These are phyloP conservation scores for Trichoderma sp. DNA, from an alignment of 2,329 filamentous ascomycete genomes.

Conservation along the genomic window DNA sequence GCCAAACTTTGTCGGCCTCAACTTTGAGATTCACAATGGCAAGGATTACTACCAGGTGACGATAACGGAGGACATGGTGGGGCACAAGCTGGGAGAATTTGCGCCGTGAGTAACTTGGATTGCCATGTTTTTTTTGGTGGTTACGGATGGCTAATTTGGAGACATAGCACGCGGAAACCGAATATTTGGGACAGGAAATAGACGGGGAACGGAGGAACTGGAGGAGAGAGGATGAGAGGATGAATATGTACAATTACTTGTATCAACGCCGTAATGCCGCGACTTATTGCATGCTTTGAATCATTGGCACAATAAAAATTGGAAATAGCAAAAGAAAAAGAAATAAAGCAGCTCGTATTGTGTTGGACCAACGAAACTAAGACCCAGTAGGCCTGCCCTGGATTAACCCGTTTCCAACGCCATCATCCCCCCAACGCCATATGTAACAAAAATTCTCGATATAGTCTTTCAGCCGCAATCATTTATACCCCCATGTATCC, in stretches of 20 bases:
- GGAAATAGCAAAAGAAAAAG: not conserved
- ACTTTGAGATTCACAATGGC: conserved; percentile 90
- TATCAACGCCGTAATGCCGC: conserved; percentile 30
- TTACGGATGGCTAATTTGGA: conserved; percentile 15
- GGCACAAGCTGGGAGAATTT: conserved; percentile 92
- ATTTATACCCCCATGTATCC: too few relatives aligned
- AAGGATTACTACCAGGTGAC: conserved; percentile 80
- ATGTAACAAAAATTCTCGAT: not conserved
- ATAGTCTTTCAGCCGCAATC: not conserved
- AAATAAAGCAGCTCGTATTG: not conserved
- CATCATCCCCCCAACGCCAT: conserved; percentile 22
- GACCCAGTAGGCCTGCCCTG: not conserved
- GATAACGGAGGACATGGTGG: conserved; percentile 95
- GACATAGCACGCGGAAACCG: conserved; percentile 56
- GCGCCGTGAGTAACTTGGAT: conserved; percentile 65
- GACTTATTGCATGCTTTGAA: not conserved
- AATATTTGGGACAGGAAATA: conserved; percentile 54
- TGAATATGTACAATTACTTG: conserved; percentile 33
- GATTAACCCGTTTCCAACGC: not conserved
- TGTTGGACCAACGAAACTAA: not conserved
- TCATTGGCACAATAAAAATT: not conserved
- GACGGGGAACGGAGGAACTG: conserved; percentile 23
- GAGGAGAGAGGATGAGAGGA: conserved; percentile 21
- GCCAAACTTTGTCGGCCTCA: conserved; percentile 86
- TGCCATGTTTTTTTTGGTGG: not conserved